Evolutionary conservation across 768 basidiomycete genomes (phyloP), one percentile per base, ranked within the genome.

Genomic region (Russula virescens): DNA sequence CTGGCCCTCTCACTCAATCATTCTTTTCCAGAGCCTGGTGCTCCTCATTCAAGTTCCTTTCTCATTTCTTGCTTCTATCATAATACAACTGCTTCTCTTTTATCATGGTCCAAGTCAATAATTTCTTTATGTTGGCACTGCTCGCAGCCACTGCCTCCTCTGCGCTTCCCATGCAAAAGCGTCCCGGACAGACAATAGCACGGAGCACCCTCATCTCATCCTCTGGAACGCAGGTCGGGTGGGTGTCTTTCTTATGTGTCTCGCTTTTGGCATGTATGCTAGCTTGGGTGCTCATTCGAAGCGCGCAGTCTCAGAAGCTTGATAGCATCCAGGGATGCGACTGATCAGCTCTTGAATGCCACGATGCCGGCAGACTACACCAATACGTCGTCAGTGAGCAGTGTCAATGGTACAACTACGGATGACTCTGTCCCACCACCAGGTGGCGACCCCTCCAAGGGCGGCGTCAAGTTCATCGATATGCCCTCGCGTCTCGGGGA

Each of bases 171-270:
- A 75, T 63, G 34, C 42, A 66, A 49, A 83, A 79, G 72, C 79
- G 81, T 43, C 81, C 83, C 65, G 77, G 74, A 1, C 82, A 83
- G 69, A 68, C 70, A 45, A 82, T 81, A 54, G 59, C 76, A 3
- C 80, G 78, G 5, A 31, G 5, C 55, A 73, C 73, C 25, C 66
- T 79, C 26, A 75, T 75, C 3, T 66, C 73, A 18, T 72, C 71
- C 58, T 79, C 80, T 10, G 70, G 71, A 2, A 69, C 58, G 14
- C 31, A 3, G 31, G 8, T 31, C 31, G 8, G 31, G 31, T 31
- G 31, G 31, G 31, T 31, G 3, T 31, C 3, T 31, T 31, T 31
- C 8, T 31, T 31, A 31, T 31, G 31, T 31, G 31, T 8, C 31
- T 31, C 31, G 3, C 31, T 31, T 31, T 31, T 31, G 31, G 31